Percentiles rank a stretch among this genome's conserved stretches.
phyloP scores from a whole-genome alignment of 148 eudicot species.

The Vaccinium myrtillus region DNA sequence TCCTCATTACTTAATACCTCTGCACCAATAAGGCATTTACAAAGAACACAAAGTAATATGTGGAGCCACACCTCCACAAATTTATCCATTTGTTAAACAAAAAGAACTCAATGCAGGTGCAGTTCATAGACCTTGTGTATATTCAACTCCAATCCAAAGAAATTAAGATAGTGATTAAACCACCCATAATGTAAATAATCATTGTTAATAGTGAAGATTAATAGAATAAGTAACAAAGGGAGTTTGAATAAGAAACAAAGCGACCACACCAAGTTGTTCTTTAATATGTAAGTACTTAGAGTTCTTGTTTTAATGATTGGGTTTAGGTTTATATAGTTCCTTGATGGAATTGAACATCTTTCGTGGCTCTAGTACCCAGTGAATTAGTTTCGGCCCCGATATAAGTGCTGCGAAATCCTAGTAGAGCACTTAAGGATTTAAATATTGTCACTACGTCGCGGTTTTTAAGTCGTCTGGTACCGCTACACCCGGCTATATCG shows the following conservation, averaged over 20 bases:
- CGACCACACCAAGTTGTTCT: neutral
- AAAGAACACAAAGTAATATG: neutral
- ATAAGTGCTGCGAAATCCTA: too few relatives aligned
- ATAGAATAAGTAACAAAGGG: neutral
- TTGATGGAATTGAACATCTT: neutral
- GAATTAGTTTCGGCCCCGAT: too few relatives aligned
- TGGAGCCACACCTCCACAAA: neutral
- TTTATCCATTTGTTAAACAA: neutral
- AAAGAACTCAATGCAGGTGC: neutral
- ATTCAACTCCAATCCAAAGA: neutral
- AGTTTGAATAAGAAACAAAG: neutral
- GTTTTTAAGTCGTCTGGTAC: too few relatives aligned
- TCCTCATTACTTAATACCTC: neutral
- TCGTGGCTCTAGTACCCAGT: too few relatives aligned
- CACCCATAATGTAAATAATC: neutral
- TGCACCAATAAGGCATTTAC: neutral
- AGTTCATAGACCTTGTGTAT: neutral
- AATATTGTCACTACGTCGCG: too few relatives aligned
- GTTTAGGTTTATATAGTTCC: neutral
- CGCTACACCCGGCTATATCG: too few relatives aligned
- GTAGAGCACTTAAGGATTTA: too few relatives aligned
- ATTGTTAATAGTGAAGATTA: neutral
- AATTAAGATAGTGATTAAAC: neutral
- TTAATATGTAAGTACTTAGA: neutral
- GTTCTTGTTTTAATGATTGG: neutral